These are phyloP conservation scores for Uronychia binucleata DNA, from an alignment of 73 alveolate species.

Conservation along the genomic window DNA sequence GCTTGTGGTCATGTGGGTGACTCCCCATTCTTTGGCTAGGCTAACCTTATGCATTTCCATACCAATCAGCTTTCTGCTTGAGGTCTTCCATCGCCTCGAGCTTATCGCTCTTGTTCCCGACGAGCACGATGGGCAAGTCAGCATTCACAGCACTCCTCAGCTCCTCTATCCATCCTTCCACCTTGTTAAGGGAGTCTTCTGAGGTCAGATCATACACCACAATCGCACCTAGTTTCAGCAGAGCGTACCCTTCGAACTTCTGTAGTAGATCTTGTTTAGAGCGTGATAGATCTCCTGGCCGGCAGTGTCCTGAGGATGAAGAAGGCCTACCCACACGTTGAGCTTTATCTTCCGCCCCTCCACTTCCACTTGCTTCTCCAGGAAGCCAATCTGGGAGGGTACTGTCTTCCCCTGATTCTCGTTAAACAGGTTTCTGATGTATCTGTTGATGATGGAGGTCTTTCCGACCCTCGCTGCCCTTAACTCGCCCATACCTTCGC, in stretches of 20 bases:
- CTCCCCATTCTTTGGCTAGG: neutral
- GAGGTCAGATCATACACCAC: neutral
- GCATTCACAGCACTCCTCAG: neutral
- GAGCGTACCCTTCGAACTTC: neutral
- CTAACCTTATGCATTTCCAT: neutral
- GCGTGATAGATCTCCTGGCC: neutral
- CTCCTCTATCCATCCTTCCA: neutral
- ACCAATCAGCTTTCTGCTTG: neutral
- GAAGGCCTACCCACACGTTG: neutral
- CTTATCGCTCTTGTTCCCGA: neutral
- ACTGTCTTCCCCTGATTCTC: neutral
- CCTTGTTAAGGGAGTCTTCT: neutral
- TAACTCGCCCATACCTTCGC: neutral
- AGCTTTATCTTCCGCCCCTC: neutral
- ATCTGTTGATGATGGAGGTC: neutral
- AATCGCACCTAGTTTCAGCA: neutral
- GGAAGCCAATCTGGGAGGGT: neutral
- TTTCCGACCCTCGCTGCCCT: neutral
- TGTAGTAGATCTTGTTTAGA: neutral
- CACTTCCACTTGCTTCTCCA: neutral
- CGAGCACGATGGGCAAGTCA: neutral
- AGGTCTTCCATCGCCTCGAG: neutral
- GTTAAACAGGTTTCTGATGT: neutral
- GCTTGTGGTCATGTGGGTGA: neutral
- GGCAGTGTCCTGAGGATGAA: neutral